These are phyloP conservation scores for Candida oleophila DNA, from an alignment of 805 yeast genomes.

Conservation along the genomic window DNA sequence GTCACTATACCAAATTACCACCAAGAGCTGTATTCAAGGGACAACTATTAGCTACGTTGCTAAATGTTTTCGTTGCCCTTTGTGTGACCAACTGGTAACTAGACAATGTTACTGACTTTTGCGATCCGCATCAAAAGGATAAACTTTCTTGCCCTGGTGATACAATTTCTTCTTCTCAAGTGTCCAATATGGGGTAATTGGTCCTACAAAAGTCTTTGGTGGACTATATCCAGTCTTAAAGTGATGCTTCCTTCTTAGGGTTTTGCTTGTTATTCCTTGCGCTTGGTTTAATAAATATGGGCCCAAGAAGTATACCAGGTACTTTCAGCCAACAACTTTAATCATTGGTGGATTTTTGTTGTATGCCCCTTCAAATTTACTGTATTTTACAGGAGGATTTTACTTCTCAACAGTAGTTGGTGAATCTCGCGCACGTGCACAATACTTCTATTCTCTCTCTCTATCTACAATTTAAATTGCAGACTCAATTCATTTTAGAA, in stretches of 20 bases:
- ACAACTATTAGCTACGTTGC: constrained; percentile 36
- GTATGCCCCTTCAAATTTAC: constrained; percentile 52
- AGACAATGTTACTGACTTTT: constrained; percentile 32
- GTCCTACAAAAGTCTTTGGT: constrained; percentile 59
- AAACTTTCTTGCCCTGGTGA: constrained; percentile 43
- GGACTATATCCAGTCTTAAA: constrained; percentile 53
- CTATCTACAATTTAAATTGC: no score
- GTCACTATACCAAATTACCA: constrained; percentile 61
- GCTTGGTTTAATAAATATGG: constrained; percentile 36
- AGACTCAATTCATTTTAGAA: no score
- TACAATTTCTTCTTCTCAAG: constrained; percentile 53
- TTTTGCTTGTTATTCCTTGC: constrained; percentile 34
- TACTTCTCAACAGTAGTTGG: no score
- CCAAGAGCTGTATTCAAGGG: constrained; percentile 59
- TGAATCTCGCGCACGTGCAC: no score
- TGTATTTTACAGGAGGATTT: constrained; percentile 60
- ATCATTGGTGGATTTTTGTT: constrained; percentile 49
- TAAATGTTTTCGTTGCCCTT: constrained; percentile 33
- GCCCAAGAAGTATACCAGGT: constrained; percentile 30
- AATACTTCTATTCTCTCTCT: no score
- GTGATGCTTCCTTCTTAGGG: constrained; percentile 62
- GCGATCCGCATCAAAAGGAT: constrained; percentile 35
- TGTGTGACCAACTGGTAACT: constrained; percentile 41
- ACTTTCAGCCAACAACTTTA: constrained; percentile 56
- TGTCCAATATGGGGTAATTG: constrained; percentile 55